Base-by-base conservation (phyloP, 345 rosid genomes). In the Lepidium africanum region DNA sequence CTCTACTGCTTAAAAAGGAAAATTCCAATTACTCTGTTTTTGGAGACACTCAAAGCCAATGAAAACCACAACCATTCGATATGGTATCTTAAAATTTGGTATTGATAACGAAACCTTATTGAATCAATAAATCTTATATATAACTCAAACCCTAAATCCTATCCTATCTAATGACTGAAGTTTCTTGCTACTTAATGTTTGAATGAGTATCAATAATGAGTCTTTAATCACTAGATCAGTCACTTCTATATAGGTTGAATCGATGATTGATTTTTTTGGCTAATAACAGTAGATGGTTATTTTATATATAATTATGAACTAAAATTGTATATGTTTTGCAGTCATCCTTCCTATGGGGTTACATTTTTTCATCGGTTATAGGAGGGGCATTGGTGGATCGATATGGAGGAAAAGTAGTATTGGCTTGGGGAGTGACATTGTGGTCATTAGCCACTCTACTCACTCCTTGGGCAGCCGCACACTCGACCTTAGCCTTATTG, bases 331-430 rank as follows among this genome's bases (percentile, higher is more conserved):
- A 37, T 53, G 12, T 67, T 59, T 67, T 64, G 67, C 58, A 92
- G 98, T 93, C 98, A 2, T 90, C 98, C 2, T 93, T 93, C 68
- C 78, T 93, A 3, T 93, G 98, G 98, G 98, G 98, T 41, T 93
- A 93, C 86, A 88, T 90, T 37, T 86, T 93, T 59, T 88, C 97
- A 39, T 90, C 98, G 11, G 82, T 86, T 38, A 71, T 88, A 17
- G 97, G 98, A 76, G 98, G 98, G 56, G 88, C 87, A 19, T 40
- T 90, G 72, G 96, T 87, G 6, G 98, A 93, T 82, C 82, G 81
- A 54, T 88, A 90, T 37, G 98, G 97, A 58, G 98, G 98, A 40
- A 93, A 93, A 71, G 75, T 49, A 46, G 97, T 88, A 58, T 38
- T 93, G 81, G 88, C 89, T 30, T 93, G 92, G 89, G 98, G 97